These are phyloP conservation scores for Solidago caesia DNA, from an alignment of 129 eudicot genomes.

Conservation along the genomic window DNA sequence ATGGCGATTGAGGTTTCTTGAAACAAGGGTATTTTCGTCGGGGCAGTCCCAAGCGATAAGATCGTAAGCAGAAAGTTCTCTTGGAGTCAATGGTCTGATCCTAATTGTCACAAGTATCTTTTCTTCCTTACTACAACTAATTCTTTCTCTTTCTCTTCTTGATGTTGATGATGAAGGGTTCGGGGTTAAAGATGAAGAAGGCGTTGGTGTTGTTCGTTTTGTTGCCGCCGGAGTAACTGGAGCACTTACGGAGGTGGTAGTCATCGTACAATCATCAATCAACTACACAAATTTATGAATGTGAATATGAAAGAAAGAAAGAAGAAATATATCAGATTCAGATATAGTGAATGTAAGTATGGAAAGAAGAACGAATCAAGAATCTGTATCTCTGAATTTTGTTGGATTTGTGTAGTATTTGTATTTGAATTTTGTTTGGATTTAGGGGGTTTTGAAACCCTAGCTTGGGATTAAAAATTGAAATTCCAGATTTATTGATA, in stretches of 20 bases:
- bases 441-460: no score
- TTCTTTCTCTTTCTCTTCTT: conserved; percentile 36
- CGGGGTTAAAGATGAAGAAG: no score
- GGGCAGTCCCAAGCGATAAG: conserved; percentile 82
- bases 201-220: conserved; percentile 23
- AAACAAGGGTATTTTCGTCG: conserved; percentile 60
- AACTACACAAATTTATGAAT: neutral
- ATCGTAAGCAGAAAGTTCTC: conserved; percentile 77
- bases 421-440: no score
- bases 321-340: neutral
- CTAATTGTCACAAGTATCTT: conserved; percentile 87
- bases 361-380: neutral
- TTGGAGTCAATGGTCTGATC: conserved; percentile 68
- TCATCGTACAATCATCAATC: neutral
- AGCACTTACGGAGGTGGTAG: conserved; percentile 49
- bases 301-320: no score
- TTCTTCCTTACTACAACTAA: conserved; percentile 39
- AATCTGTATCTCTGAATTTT: no score
- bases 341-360: no score
- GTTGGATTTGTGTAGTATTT: no score
- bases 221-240: conserved; percentile 72
- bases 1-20: conserved; percentile 63
- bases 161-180: conserved; percentile 43
- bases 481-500: no score
- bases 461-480: no score